A percentile compares a stretch with the other conserved stretches of the same genome.
phyloP scores from a whole-genome alignment of 2,329 filamentous ascomycete genomes.

The Colletotrichum cordylinicola region DNA sequence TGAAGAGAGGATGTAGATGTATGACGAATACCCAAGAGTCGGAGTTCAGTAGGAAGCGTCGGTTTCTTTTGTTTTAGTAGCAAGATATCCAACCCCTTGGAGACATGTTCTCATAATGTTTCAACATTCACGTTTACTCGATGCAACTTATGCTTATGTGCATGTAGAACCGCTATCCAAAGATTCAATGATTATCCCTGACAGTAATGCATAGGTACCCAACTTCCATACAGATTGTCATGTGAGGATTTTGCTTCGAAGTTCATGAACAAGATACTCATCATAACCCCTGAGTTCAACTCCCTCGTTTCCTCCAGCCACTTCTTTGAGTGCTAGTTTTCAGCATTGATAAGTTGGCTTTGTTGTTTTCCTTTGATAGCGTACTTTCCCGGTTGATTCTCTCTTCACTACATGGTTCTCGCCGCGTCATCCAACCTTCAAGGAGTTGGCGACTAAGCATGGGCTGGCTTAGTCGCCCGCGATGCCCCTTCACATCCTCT shows the following conservation, averaged over 20 bases:
- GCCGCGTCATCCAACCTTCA: background rate
- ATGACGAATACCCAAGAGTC: background rate
- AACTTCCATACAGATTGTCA: background rate
- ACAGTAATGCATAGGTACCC: fast-evolving
- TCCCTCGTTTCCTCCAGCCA: background rate
- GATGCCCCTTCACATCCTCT: background rate
- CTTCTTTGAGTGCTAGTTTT: background rate
- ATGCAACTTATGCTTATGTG: background rate
- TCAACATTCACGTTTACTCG: background rate
- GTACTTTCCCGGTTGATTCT: background rate
- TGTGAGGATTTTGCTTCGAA: background rate
- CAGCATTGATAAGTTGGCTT: background rate
- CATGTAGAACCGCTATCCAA: background rate
- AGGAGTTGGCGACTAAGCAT: background rate
- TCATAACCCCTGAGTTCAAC: background rate
- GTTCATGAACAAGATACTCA: background rate
- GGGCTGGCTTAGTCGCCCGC: background rate
- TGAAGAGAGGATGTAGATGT: background rate
- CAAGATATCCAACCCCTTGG: background rate
- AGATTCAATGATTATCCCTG: background rate
- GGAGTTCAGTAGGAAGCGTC: background rate
- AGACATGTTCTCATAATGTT: background rate
- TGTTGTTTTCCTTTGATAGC: background rate
- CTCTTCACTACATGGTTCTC: background rate
- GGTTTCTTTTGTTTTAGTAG: background rate